phyloP scores from a whole-genome alignment of 208 protist species.

The Strigomonas culicis region DNA sequence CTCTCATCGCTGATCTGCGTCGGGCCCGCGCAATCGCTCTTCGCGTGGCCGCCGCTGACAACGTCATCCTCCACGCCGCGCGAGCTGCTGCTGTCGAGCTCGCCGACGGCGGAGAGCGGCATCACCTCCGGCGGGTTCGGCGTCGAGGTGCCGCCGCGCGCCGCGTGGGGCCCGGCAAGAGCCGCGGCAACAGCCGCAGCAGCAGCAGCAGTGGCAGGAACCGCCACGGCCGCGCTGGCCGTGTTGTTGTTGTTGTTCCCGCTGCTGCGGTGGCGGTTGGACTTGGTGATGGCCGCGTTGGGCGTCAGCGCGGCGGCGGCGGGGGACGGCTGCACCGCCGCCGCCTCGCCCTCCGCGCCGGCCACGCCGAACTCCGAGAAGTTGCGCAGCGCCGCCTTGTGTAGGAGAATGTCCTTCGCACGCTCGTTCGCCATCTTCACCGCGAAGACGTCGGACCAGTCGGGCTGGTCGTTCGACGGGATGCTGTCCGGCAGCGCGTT shows the following conservation, averaged over 20 bases:
- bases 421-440: conserved; percentile 26
- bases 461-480: conserved; percentile 9
- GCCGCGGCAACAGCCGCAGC: neutral
- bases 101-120: conserved; percentile 21
- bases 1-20: neutral
- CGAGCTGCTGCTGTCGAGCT: conserved; percentile 29
- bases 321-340: no score
- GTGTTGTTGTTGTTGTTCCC: conserved; percentile 11
- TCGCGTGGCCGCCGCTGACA: neutral
- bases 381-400: conserved; percentile 21
- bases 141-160: neutral
- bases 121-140: conserved; percentile 5
- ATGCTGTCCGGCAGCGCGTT: conserved; percentile 17
- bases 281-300: neutral
- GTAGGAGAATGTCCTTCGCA: conserved; percentile 26
- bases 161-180: no score
- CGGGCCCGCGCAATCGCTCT: neutral
- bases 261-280: conserved; percentile 2
- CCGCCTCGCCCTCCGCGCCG: neutral
- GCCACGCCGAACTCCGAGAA: conserved; percentile 11
- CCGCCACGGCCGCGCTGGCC: conserved; percentile 9
- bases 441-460: conserved; percentile 31
- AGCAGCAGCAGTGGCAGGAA: conserved; percentile 3
- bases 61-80: conserved; percentile 18
- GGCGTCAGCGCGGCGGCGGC: no score